Evolutionary conservation across 768 basidiomycete genomes (phyloP), one percentile per base, ranked within the genome.

Genomic region (Amanita subjunquillea): DNA sequence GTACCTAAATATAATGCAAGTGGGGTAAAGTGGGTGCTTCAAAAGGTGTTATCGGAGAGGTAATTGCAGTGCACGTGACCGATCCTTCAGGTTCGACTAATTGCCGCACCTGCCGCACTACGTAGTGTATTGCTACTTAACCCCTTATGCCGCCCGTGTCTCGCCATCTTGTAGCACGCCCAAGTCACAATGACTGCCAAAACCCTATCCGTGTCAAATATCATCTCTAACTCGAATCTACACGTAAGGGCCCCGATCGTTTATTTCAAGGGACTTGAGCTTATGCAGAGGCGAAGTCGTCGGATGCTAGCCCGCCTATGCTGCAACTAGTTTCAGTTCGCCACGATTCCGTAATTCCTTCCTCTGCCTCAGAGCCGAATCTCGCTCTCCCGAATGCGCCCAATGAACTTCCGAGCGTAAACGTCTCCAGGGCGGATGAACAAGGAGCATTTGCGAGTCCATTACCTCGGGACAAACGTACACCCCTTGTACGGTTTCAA

Each of bases 401-500:
- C 34, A 9, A 13, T 22, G 29, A 34, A 8, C 30, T 17, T 4
- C 10, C 10, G 10, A 37, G 22, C 17, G 13, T 13, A 5, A 22
- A 36, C 6, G 3, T 48, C 34, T 48, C 47, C 6, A 27, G 27
- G 4, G 40, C 13, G n/a, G 27, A 41, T 15, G 38, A 50, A 9
- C 38, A 29, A 20, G 34, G 20, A n/a, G 17, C 46, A 34, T 29
- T 34, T 22, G 4, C 46, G 15, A 17, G 15, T 10, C 22, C 22
- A 13, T 20, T 22, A 12, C 34, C n/a, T 30, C 8, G 2, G 30
- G 34, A 25, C 2, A 57, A 53, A 30, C 58, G 55, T 32, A 55
- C 62, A 17, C 57, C 55, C 42, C 69, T 66, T 30, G 82, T 88
- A 2, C 83, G 77, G 50, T 89, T 89, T 64, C 77, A 79, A 53